These are phyloP conservation scores for Sanghuangporus weigelae DNA, from an alignment of 1,284 basidiomycete genomes.

Conservation along the genomic window DNA sequence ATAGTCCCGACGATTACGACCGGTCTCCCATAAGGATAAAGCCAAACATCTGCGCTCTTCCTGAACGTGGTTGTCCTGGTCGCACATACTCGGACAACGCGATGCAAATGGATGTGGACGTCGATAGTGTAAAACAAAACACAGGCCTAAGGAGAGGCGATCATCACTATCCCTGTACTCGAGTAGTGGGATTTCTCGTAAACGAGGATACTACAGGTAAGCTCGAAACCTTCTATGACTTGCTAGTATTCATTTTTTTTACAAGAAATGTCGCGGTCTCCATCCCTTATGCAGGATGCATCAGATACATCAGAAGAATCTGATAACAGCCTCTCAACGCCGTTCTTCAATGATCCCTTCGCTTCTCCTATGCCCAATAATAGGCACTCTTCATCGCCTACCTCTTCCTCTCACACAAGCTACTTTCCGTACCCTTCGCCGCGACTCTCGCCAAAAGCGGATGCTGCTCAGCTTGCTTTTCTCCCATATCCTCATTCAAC, in stretches of 20 bases:
- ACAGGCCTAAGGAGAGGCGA: background rate
- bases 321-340: background rate
- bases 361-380: background rate
- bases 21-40: slow-evolving; percentile 23
- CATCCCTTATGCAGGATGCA: slow-evolving; percentile 3
- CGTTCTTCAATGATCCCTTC: slow-evolving; percentile 1
- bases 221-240: background rate
- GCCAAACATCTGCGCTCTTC: slow-evolving; percentile 24
- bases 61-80: slow-evolving; percentile 24
- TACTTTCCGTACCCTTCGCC: background rate
- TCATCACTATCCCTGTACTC: background rate
- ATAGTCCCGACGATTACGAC: slow-evolving; percentile 24
- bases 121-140: background rate
- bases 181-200: background rate
- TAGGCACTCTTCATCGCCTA: background rate
- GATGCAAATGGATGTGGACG: background rate
- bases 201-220: background rate
- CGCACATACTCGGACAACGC: slow-evolving; percentile 13
- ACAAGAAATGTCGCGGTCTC: background rate
- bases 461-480: slow-evolving; percentile 10
- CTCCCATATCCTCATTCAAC: slow-evolving; percentile 11
- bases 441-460: slow-evolving; percentile 1
- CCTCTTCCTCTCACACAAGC: background rate
- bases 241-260: background rate
- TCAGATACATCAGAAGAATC: slow-evolving; percentile 14